A percentile compares a stretch with the other conserved stretches of the same genome.
Evolutionary conservation across 495 filamentous ascomycete species (phyloP).

Genomic region (Platismatia glauca): DNA sequence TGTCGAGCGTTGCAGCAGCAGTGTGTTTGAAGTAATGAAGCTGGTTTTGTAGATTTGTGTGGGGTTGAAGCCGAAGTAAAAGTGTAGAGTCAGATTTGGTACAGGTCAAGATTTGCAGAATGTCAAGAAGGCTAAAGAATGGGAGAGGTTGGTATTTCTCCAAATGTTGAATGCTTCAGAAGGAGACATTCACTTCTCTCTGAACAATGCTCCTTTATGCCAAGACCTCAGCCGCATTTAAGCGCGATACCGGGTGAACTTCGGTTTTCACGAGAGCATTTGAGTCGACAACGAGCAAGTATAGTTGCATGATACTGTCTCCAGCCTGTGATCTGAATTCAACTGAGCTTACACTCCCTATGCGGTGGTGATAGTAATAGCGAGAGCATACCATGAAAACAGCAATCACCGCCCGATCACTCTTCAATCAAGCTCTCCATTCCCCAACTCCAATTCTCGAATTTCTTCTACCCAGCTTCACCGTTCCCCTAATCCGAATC

Average conservation of each 20-base stretch:
- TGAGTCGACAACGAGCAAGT: not conserved
- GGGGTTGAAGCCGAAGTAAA: not conserved
- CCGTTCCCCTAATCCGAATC: not conserved
- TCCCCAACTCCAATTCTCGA: constrained; percentile 21
- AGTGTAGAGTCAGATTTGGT: not conserved
- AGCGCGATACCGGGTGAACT: not conserved
- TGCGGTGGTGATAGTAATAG: not conserved
- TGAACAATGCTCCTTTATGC: not conserved
- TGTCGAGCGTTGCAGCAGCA: not conserved
- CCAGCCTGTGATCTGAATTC: no score
- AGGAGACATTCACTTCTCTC: constrained; percentile 3
- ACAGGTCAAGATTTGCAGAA: not conserved
- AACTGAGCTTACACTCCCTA: no score
- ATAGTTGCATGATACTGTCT: not conserved
- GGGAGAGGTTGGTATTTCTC: not conserved
- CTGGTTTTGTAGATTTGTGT: not conserved
- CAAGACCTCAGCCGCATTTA: not conserved
- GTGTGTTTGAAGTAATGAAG: not conserved
- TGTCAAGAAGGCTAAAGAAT: not conserved
- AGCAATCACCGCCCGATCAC: constrained; percentile 2
- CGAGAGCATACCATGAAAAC: not conserved
- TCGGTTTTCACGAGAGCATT: not conserved
- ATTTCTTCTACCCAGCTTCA: constrained; percentile 26
- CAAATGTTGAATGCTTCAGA: not conserved
- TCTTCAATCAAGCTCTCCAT: not conserved